A percentile compares a stretch with the other conserved stretches of the same genome.
Conservation (phyloP, 768 basidiomycete species). For the Coprinopsis cinerea region DNA sequence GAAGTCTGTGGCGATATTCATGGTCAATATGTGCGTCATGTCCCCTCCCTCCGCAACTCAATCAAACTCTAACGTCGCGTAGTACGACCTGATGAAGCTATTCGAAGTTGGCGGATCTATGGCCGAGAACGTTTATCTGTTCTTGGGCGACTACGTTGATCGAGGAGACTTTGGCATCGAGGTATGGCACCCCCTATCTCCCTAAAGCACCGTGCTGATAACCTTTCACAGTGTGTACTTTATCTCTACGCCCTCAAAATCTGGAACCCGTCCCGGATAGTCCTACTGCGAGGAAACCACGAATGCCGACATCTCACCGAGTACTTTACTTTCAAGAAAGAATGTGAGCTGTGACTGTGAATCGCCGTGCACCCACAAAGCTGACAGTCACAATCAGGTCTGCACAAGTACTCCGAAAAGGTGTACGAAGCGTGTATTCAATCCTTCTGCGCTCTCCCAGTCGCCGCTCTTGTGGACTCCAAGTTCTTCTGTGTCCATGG, state of each 20-base stretch:
- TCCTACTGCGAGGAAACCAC: slow-evolving; percentile 90
- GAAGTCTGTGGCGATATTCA: slow-evolving; percentile 96
- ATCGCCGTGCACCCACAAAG: background rate
- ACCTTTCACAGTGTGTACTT: slow-evolving; percentile 63
- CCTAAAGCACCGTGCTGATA: background rate
- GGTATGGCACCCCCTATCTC: slow-evolving; percentile 21
- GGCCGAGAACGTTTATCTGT: slow-evolving; percentile 79
- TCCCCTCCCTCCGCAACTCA: background rate
- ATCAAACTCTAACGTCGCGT: slow-evolving; percentile 7
- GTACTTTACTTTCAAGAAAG: slow-evolving; percentile 97
- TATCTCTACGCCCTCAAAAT: slow-evolving; percentile 94
- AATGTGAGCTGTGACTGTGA: slow-evolving; percentile 57
- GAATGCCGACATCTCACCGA: slow-evolving; percentile 96
- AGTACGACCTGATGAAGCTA: slow-evolving; percentile 98
- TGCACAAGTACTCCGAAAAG: slow-evolving; percentile 81
- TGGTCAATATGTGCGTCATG: slow-evolving; percentile 79
- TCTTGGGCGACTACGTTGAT: slow-evolving; percentile 97
- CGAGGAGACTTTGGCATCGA: slow-evolving; percentile 85
- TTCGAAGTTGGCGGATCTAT: slow-evolving; percentile 92
- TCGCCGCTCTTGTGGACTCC: slow-evolving; percentile 88
- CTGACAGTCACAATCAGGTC: slow-evolving; percentile 40
- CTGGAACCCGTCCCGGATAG: slow-evolving; percentile 76
- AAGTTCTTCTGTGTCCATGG: slow-evolving; percentile 99
- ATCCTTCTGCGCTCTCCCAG: slow-evolving; percentile 85
- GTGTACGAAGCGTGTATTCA: slow-evolving; percentile 92